Conservation (phyloP, 495 filamentous ascomycete genomes). For the Parathielavia appendiculata region DNA sequence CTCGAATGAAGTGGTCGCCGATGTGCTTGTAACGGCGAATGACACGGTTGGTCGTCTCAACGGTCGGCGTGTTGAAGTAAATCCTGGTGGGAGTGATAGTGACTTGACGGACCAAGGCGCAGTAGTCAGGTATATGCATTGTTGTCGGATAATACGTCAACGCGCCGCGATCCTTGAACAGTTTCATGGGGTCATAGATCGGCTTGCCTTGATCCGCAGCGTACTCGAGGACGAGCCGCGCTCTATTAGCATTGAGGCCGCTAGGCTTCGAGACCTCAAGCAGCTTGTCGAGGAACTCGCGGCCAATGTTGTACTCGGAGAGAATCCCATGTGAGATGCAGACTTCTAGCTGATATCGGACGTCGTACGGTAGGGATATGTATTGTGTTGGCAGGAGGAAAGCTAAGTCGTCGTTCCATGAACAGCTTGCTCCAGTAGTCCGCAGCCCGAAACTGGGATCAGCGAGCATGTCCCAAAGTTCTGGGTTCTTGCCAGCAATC, state of each 20-base stretch:
- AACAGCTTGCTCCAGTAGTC: background rate
- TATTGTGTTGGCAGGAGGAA: constrained; percentile 34
- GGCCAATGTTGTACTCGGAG: constrained; percentile 67
- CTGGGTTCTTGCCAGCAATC: constrained; percentile 18
- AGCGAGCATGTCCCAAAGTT: constrained; percentile 58
- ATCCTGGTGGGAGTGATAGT: constrained; percentile 79
- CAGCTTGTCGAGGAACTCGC: constrained; percentile 60
- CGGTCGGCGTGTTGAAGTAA: constrained; percentile 65
- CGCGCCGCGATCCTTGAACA: constrained; percentile 55
- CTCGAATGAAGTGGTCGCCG: constrained; percentile 80
- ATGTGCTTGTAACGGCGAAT: constrained; percentile 63
- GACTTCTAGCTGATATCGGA: constrained; percentile 88
- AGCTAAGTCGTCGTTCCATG: constrained; percentile 30
- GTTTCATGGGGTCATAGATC: constrained; percentile 65
- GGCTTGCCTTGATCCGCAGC: constrained; percentile 46
- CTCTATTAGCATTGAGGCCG: constrained; percentile 26
- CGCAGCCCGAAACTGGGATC: constrained; percentile 6
- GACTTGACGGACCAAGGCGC: constrained; percentile 67
- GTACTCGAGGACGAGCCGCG: constrained; percentile 38
- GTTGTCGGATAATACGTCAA: constrained; percentile 42
- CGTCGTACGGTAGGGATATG: constrained; percentile 57
- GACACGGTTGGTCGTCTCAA: constrained; percentile 86
- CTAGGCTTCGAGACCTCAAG: constrained; percentile 36
- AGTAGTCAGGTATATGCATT: constrained; percentile 62
- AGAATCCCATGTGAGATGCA: constrained; percentile 78